These are phyloP conservation scores for Nakazawaea pomicola DNA, from an alignment of 805 yeast genomes.

Conservation along the genomic window DNA sequence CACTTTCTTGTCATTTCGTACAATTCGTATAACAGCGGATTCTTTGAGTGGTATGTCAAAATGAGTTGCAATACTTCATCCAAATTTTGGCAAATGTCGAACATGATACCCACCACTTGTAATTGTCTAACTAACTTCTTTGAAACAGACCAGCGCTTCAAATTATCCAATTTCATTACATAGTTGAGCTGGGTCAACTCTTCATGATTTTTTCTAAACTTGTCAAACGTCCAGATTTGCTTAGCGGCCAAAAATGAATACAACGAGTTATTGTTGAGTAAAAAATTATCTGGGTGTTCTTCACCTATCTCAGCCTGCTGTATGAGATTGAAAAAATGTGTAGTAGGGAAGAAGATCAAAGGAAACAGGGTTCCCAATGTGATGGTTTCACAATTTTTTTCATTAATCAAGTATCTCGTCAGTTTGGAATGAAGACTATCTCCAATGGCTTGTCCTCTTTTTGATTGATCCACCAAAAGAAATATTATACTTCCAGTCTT, in stretches of 20 bases:
- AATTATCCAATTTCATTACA: conserved; percentile 36
- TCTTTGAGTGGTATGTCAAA: conserved; percentile 18
- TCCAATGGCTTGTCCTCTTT: conserved; percentile 51
- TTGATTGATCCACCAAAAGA: conserved; percentile 47
- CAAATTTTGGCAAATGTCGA: conserved; percentile 46
- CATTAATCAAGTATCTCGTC: conserved; percentile 40
- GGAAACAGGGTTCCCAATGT: conserved; percentile 45
- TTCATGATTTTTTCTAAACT: conserved; percentile 3
- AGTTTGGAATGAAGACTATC: conserved; percentile 49
- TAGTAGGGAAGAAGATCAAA: conserved; percentile 22
- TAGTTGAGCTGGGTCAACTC: conserved; percentile 13
- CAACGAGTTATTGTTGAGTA: not conserved
- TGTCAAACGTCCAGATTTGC: conserved; percentile 10
- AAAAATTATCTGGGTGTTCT: not conserved
- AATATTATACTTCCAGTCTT: conserved; percentile 39
- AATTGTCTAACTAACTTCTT: conserved; percentile 48
- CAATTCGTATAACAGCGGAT: conserved; percentile 18
- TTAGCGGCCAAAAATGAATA: conserved; percentile 5
- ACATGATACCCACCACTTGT: conserved; percentile 52
- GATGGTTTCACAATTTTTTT: conserved; percentile 34
- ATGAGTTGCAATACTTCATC: conserved; percentile 38
- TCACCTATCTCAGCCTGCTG: conserved; percentile 1
- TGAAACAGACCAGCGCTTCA: conserved; percentile 47
- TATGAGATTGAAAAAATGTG: conserved; percentile 8
- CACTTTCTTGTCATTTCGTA: conserved; percentile 18